Percentiles rank a stretch among this genome's conserved stretches.
These are phyloP conservation scores for Bassia scoparia DNA, from an alignment of 148 eudicot genomes.

Conservation along the genomic window DNA sequence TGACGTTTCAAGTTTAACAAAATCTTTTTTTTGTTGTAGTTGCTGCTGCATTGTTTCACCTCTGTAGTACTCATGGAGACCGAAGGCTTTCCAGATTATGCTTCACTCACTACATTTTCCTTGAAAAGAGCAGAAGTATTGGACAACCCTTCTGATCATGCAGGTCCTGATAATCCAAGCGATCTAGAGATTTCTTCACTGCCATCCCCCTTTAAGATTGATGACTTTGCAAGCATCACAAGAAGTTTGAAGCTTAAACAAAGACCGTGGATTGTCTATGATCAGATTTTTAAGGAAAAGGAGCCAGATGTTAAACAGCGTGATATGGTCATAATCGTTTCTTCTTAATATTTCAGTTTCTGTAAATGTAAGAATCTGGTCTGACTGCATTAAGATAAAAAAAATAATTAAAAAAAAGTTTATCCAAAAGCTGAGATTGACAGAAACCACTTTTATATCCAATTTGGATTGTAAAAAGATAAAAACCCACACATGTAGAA, in stretches of 20 bases:
- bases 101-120: slow-evolving; percentile 47
- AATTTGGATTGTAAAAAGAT: not conserved
- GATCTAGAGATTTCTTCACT: slow-evolving; percentile 33
- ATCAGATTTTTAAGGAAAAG: slow-evolving; percentile 22
- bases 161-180: slow-evolving; percentile 23
- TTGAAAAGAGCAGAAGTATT: slow-evolving; percentile 40
- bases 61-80: slow-evolving; percentile 37
- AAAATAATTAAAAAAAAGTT: not conserved
- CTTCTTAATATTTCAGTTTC: slow-evolving; percentile 19
- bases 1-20: not conserved
- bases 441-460: not conserved
- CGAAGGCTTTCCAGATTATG: slow-evolving; percentile 52
- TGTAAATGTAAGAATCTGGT: slow-evolving; percentile 21
- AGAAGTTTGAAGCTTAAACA: slow-evolving; percentile 33
- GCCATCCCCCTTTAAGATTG: slow-evolving; percentile 25
- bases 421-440: not conserved
- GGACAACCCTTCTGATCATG: slow-evolving; percentile 20
- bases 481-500: not conserved
- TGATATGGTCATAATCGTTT: slow-evolving; percentile 41
- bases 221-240: slow-evolving; percentile 34
- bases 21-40: not conserved
- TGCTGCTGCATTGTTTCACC: slow-evolving; percentile 4
- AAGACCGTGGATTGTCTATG: slow-evolving; percentile 64
- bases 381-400: slow-evolving; percentile 2
- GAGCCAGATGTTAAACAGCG: slow-evolving; percentile 35